These are phyloP conservation scores for Hydnum rufescens DNA, from an alignment of 768 basidiomycete species.

Conservation along the genomic window DNA sequence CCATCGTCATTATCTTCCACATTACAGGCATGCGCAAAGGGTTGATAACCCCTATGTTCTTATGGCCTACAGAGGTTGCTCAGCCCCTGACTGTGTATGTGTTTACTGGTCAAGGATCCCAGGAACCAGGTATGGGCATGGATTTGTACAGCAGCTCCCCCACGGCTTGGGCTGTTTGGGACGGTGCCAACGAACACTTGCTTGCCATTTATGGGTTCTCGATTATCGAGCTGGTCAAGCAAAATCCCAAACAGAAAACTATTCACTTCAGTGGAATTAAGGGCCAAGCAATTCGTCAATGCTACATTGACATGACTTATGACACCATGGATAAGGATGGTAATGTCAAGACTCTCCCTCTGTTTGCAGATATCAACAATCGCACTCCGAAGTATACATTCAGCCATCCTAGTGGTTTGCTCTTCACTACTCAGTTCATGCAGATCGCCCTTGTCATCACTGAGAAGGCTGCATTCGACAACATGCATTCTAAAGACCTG, in stretches of 20 bases:
- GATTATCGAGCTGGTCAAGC: conserved; percentile 95
- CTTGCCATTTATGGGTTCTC: conserved; percentile 95
- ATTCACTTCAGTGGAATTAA: conserved; percentile 99
- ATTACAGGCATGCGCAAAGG: conserved; percentile 68
- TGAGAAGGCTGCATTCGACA: conserved; percentile 95
- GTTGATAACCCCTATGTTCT: conserved; percentile 74
- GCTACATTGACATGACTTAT: conserved; percentile 99
- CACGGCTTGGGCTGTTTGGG: conserved; percentile 94
- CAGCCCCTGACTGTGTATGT: conserved; percentile 43
- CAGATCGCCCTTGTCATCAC: conserved; percentile 97
- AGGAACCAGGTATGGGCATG: conserved; percentile 95
- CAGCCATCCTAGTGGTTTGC: conserved; percentile 82
- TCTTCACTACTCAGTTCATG: conserved; percentile 96
- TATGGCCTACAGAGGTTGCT: conserved; percentile 70
- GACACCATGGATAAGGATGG: conserved; percentile 95
- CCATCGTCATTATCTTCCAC: conserved; percentile 79
- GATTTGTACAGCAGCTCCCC: conserved; percentile 85
- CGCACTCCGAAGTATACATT: conserved; percentile 97
- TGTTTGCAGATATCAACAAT: conserved; percentile 87
- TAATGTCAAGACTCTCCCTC: conserved; percentile 83
- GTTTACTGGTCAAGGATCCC: conserved; percentile 31
- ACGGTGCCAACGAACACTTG: conserved; percentile 82
- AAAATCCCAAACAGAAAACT: conserved; percentile 94
- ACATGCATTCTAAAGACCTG: conserved; percentile 91
- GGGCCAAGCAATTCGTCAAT: conserved; percentile 90